Evolutionary conservation across 148 eudicot species (phyloP), one percentile per base, ranked within the genome.

Genomic region (Camellia lanceoleosa): DNA sequence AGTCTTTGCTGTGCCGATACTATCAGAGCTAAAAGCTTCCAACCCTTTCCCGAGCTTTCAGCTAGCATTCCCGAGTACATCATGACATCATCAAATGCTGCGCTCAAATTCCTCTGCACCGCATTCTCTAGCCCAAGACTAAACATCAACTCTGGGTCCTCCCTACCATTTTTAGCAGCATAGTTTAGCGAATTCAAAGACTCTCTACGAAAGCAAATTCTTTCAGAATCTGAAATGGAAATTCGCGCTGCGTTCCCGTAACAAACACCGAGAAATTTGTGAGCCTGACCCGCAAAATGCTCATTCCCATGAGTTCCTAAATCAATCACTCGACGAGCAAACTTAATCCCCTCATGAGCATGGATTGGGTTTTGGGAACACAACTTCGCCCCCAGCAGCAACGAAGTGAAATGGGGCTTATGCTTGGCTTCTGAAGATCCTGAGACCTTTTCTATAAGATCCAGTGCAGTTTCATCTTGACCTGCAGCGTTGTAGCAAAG

Each of bases 401-500:
- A 83, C 18, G 98, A 84, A 76, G 88, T 82, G 61, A 93, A 64
- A 76, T 92, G 92, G 51, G 95, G 94, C 78, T 66, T 74, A 55
- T 84, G 84, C 23, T 85, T 89, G 47, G 86, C 81, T 87, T 92
- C 94, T 13, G 95, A 93, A 71, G 54, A 78, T 51, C 98, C 97
- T 3, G 79, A 70, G 63, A 85, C 85, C 79, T 89, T 96, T 83
- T 84, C 87, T 5, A 92, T 69, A 74, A 93, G 87, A 82, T 87
- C 84, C n/a, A 93, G 80, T 23, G 98, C 94, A 23, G 83, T 81
- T 15, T 89, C 86, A 64, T 84, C 83, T 76, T 93, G 92, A 46
- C 94, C 97, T 23, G 92, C 90, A 76, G 99, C 91, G 73, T 89
- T 82, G 82, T 93, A 94, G 85, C 98, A 93, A 74, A 96, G 94